Percentiles rank a stretch among this genome's conserved stretches.
Evolutionary conservation across 306 rosid species (phyloP).

Genomic region (Benincasa hispida): DNA sequence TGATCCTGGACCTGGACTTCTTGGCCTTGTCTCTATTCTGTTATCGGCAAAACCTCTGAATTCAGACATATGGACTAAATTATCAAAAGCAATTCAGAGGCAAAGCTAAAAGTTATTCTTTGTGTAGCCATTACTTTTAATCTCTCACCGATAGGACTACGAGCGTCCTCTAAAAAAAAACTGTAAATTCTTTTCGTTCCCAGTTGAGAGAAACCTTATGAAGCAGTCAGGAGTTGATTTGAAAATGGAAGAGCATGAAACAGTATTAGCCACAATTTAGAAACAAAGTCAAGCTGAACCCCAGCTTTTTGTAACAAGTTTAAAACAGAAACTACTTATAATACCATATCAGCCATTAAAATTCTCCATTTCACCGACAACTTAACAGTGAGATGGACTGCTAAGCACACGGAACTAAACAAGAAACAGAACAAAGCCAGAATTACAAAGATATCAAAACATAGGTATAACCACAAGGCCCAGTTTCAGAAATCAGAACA

Average conservation of each 20-base stretch:
- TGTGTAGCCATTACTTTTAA: constrained; percentile 2
- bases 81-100: neutral
- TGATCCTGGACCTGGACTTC: constrained; percentile 75
- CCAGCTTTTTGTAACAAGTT: neutral
- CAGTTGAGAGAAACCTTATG: constrained; percentile 1
- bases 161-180: neutral
- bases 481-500: neutral
- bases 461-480: neutral
- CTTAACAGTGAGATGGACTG: neutral
- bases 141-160: constrained; percentile 2
- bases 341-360: neutral
- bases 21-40: constrained; percentile 38
- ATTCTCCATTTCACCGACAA: neutral
- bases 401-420: neutral
- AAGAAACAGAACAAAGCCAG: neutral
- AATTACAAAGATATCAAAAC: neutral
- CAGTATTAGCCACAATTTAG: neutral
- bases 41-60: constrained; percentile 47
- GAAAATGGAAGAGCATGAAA: neutral
- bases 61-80: constrained; percentile 16
- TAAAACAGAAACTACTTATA: neutral
- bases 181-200: constrained; percentile 6
- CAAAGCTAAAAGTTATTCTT: neutral
- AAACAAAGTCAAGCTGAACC: neutral
- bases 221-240: constrained; percentile 1